Base-by-base conservation (phyloP, 2,329 filamentous ascomycete genomes). In the Verticillium alfalfae region DNA sequence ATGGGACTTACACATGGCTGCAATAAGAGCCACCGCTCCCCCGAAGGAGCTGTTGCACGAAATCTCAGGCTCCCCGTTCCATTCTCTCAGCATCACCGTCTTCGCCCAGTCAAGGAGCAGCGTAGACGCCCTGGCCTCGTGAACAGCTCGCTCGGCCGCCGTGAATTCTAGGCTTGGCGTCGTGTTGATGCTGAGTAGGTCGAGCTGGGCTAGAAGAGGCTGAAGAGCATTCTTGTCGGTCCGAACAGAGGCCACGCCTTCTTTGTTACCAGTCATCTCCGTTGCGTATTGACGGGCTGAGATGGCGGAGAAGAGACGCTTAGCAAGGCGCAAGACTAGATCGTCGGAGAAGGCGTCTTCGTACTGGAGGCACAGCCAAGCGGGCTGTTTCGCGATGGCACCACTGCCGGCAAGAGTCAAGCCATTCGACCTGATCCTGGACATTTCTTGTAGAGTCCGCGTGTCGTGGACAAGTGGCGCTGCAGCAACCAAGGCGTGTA, bases 51-150 rank as follows among this genome's bases (percentile, higher is more conserved):
- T 86, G 68, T 90, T 88, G 60, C 84, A 87, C 2, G 86, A 79
- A 59, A 96, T 83, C 54, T 88, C 84, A 1, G 90, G 84, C 60
- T 85, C 85, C 0, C 92, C 91, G 69, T 94, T 84, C 93, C 93
- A 97, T 64, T 91, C 87, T 61, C 88, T 86, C 55, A 96, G 76
- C 69, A 97, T 84, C 1, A 95, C 82, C 0, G 88, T 87, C 63
- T 90, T 82, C 22, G 89, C 84, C 89, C 89, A 93, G 68, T 92
- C 89, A 34, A 92, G 74, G 6, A 86, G 76, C 16, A 87, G 71
- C 12, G 81, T 84, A 8, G 83, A 84, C 18, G 84, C 78, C 39
- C 83, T 77, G 37, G 81, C 84, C 67, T 87, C 84, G 65, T 86
- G 86, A 26, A 84, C 68, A 15, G 78, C 76, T n/a, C 80, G 79